Evolutionary conservation across 2,329 filamentous ascomycete species (phyloP).

Genomic region (Coniochaeta hoffmannii): DNA sequence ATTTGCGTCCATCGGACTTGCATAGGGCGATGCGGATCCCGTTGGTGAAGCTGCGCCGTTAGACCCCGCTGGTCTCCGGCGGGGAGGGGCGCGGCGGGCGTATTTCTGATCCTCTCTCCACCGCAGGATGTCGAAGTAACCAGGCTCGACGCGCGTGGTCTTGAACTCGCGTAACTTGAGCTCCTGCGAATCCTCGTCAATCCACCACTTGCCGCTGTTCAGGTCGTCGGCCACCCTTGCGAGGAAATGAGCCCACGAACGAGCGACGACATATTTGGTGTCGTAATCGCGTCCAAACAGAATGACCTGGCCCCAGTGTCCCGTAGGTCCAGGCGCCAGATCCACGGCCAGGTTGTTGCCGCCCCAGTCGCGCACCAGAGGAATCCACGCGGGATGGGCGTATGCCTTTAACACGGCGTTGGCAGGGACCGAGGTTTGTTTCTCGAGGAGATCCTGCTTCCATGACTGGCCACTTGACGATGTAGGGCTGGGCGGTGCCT

Average conservation of each 20-base stretch:
- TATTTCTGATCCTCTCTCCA: conserved; percentile 97
- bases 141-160: conserved; percentile 78
- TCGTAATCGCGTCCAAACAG: conserved; percentile 97
- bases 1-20: conserved; percentile 52
- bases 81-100: conserved; percentile 52
- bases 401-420: conserved; percentile 88
- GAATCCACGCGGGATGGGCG: conserved; percentile 91
- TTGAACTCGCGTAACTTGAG: conserved; percentile 92
- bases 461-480: conserved; percentile 57
- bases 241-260: conserved; percentile 84
- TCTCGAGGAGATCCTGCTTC: conserved; percentile 75
- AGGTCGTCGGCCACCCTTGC: conserved; percentile 86
- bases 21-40: conserved; percentile 50
- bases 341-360: conserved; percentile 96
- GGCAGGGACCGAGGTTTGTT: conserved; percentile 82
- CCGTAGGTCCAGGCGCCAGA: conserved; percentile 79
- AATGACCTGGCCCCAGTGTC: conserved; percentile 94
- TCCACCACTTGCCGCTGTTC: conserved; percentile 78
- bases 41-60: conserved; percentile 36
- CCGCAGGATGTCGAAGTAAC: conserved; percentile 88
- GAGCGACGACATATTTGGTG: conserved; percentile 92
- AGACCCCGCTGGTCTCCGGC: conserved; percentile 40
- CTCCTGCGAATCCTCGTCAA: conserved; percentile 88
- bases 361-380: conserved; percentile 93
- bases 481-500: conserved; percentile 44